Conservation (phyloP, 2,329 filamentous ascomycete genomes). For the Diaporthe nobilis region DNA sequence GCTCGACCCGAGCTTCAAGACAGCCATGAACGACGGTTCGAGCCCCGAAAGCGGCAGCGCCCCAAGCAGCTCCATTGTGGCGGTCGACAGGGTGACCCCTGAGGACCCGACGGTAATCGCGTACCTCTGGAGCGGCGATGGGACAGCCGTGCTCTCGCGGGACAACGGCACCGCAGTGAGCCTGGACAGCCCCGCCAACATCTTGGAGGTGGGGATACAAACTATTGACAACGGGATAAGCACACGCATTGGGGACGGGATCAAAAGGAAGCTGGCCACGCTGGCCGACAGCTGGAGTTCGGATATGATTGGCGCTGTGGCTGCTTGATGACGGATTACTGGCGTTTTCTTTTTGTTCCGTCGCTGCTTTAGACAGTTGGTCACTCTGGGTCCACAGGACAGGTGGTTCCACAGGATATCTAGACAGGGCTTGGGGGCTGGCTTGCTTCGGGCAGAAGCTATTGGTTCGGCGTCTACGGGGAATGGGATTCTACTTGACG, state of each 20-base stretch:
- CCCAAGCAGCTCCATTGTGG: slow-evolving; percentile 42
- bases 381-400: slow-evolving; percentile 6
- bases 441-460: slow-evolving; percentile 21
- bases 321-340: not conserved
- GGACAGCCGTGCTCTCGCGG: slow-evolving; percentile 54
- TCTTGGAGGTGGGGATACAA: slow-evolving; percentile 58
- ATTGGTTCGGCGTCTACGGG: slow-evolving; percentile 26
- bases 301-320: slow-evolving; percentile 43
- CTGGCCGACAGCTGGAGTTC: slow-evolving; percentile 58
- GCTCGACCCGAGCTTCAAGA: slow-evolving; percentile 59
- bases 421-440: slow-evolving; percentile 19
- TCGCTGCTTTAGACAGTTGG: not conserved
- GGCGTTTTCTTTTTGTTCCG: not conserved
- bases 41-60: slow-evolving; percentile 12
- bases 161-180: slow-evolving; percentile 51
- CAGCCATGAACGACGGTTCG: slow-evolving; percentile 40
- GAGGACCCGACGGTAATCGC: slow-evolving; percentile 55
- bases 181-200: slow-evolving; percentile 55
- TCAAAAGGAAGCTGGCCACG: slow-evolving; percentile 58
- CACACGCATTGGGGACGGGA: slow-evolving; percentile 60
- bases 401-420: slow-evolving; percentile 15
- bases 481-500: not conserved
- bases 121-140: slow-evolving; percentile 57
- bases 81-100: slow-evolving; percentile 58
- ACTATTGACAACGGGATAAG: slow-evolving; percentile 57